A percentile compares a stretch with the other conserved stretches of the same genome.
phyloP scores from a whole-genome alignment of 129 eudicot species.

The sunflower (Helianthus annuus) region HanXRQr2.0-SUNRISE NC_035440.2:120918823-120919322 shows the following conservation, averaged over 20 bases:
- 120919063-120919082: conserved; percentile 82
- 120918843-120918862: conserved; percentile 68
- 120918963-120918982: conserved; percentile 41
- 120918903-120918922: background rate
- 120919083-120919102: conserved; percentile 76
- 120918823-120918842: conserved; percentile 83
- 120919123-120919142: conserved; percentile 91
- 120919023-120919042: conserved; percentile 90
- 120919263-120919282: conserved; percentile 93
- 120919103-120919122: conserved; percentile 70
- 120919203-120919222: conserved; percentile 79
- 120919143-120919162: conserved; percentile 83
- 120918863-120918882: conserved; percentile 96
- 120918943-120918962: conserved; percentile 19
- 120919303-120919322: conserved; percentile 77
- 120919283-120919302: conserved; percentile 85
- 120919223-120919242: conserved; percentile 68
- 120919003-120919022: conserved; percentile 67
- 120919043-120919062: conserved; percentile 76
- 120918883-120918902: conserved; percentile 62
- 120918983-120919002: conserved; percentile 84
- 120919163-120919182: conserved; percentile 91
- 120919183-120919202: conserved; percentile 94
- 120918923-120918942: background rate
- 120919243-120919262: conserved; percentile 85